Evolutionary conservation across 163 green algal genomes (phyloP).

Genomic region (Chlamydomonas reinhardtii): DNA sequence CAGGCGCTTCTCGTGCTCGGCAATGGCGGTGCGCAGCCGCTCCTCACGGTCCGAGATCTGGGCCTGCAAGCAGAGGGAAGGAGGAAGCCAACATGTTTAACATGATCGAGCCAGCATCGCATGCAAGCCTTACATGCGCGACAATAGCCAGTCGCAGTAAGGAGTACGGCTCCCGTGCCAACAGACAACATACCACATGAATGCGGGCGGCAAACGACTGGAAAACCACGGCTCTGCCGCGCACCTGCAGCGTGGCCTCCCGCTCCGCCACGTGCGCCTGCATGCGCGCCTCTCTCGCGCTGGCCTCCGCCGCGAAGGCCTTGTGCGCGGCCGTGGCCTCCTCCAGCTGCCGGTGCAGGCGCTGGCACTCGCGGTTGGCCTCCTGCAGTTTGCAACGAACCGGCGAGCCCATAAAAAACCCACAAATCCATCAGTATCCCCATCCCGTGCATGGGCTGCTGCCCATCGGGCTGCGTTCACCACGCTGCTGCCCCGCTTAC

Average conservation of each 20-base stretch:
- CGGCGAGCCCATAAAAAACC: neutral
- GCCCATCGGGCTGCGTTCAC: too few species aligned
- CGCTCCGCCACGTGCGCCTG: constrained; percentile 32
- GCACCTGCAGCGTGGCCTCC: constrained; percentile 26
- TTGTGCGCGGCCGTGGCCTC: constrained; percentile 32
- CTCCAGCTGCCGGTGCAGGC: constrained; percentile 47
- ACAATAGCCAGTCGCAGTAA: too few species aligned
- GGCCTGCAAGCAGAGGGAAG: neutral
- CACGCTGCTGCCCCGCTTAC: neutral
- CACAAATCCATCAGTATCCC: too few species aligned
- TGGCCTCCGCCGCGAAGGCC: constrained; percentile 1
- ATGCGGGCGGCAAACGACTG: too few species aligned
- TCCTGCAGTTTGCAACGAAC: neutral
- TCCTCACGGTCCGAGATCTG: constrained; percentile 36
- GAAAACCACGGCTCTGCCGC: too few species aligned
- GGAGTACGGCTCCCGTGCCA: too few species aligned
- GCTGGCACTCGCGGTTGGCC: constrained; percentile 39
- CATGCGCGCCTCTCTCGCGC: constrained; percentile 7
- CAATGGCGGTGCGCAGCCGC: neutral
- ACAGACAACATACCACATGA: neutral
- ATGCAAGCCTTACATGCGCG: neutral
- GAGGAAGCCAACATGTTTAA: neutral
- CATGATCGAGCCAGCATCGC: neutral
- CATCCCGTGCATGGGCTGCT: too few species aligned
- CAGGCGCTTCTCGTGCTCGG: constrained; percentile 22